Conservation (phyloP, 192 early-diverging fungal species). For the Coemansia sp. region DNA sequence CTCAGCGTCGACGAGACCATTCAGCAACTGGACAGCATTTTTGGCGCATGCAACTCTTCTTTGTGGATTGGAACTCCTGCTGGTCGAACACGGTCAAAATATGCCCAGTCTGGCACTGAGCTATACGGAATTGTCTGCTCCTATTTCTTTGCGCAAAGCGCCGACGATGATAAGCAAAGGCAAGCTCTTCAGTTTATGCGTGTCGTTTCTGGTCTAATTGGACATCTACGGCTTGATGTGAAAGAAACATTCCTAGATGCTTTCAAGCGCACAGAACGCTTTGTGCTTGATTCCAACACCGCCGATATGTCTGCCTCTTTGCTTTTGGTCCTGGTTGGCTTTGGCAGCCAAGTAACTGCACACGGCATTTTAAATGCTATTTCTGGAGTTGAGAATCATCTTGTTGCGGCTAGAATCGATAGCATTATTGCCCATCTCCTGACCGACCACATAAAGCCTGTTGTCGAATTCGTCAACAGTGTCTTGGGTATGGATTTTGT, state of each 20-base stretch:
- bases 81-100: constrained; percentile 19
- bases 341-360: constrained; percentile 11
- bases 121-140: constrained; percentile 17
- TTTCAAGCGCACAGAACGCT: constrained; percentile 14
- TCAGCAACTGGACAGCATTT: constrained; percentile 18
- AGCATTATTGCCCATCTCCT: constrained; percentile 27
- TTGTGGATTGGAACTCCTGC: constrained; percentile 34
- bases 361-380: constrained; percentile 16
- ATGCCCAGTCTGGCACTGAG: constrained; percentile 22
- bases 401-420: constrained; percentile 24
- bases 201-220: constrained; percentile 28
- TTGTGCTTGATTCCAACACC: background rate
- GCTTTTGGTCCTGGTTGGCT: constrained; percentile 34
- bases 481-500: constrained; percentile 41
- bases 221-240: constrained; percentile 32
- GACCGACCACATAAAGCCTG: constrained; percentile 25
- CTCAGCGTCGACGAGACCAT: constrained; percentile 6
- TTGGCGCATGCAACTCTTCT: constrained; percentile 19
- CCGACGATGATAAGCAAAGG: constrained; percentile 5
- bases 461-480: constrained; percentile 15
- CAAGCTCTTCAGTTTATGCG: constrained; percentile 17
- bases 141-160: constrained; percentile 5
- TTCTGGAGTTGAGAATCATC: background rate
- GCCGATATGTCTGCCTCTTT: constrained; percentile 24
- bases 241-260: constrained; percentile 17